Conservation (phyloP, 1,284 basidiomycete genomes). For the Kalmanozyma brasiliensis region DNA sequence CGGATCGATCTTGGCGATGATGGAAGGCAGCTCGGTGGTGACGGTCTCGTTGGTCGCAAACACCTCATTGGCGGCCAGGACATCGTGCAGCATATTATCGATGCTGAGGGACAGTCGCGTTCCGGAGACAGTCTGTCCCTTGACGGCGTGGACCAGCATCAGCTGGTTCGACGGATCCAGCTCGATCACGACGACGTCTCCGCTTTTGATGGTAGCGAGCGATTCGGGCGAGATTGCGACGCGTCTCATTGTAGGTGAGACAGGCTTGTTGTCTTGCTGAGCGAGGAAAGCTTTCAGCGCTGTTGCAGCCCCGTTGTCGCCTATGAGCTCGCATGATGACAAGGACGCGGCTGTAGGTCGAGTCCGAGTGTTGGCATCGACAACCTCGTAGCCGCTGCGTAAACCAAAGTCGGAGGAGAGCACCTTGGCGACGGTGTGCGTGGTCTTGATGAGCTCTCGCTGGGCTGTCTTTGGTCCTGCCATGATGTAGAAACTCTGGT, state of each 20-base stretch:
- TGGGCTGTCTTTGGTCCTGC: neutral
- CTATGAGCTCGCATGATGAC: neutral
- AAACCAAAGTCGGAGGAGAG: conserved; percentile 26
- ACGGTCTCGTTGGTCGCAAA: neutral
- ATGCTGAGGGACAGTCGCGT: neutral
- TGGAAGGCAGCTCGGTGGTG: neutral
- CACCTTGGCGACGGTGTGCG: conserved; percentile 10
- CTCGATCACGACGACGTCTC: conserved; percentile 14
- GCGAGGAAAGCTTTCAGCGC: conserved; percentile 7
- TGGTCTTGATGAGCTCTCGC: conserved; percentile 15
- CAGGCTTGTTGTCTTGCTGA: neutral
- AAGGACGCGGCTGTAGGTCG: neutral
- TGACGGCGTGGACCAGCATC: neutral
- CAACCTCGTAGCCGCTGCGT: conserved; percentile 20
- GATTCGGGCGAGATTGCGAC: neutral
- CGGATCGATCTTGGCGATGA: neutral
- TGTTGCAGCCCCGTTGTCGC: neutral
- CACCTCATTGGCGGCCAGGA: conserved; percentile 5
- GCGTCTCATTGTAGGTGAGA: neutral
- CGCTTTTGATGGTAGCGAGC: neutral
- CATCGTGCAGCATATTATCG: conserved; percentile 14
- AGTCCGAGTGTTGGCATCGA: neutral
- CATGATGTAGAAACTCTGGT: neutral
- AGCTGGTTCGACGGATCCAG: neutral
- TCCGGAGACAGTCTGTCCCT: neutral